Base-by-base conservation (phyloP, 2,329 filamentous ascomycete species). In the Cytospora schulzeri region DNA sequence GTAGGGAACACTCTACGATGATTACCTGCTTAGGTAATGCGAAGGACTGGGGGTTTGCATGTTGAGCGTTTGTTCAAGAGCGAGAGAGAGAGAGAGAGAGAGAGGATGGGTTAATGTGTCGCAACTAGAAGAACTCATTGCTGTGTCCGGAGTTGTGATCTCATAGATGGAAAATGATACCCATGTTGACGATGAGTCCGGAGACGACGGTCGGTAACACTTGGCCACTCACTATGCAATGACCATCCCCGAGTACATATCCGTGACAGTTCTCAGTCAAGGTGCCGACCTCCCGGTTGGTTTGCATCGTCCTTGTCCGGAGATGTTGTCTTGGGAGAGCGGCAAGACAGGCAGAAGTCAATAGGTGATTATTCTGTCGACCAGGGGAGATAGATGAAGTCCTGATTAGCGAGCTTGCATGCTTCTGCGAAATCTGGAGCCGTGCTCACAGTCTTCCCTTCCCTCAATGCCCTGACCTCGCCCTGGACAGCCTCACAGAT, bases 151-250 rank as follows among this genome's bases (percentile, higher is more conserved):
- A 64, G 64, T 66, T 62, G 64, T 57, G 57, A 63, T 63, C 56
- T 65, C 65, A 63, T 67, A 67, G 62, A 67, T 57, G 59, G 65
- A 67, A 57, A 67, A 68, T 67, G 62, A 68, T 67, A 67, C 65
- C 65, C 65, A 67, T 45, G 59, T 56, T 63, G 53, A 58, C 60
- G 55, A 66, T 63, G 57, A 29, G 60, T 50, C 65, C 26, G 29
- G 26, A 54, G 33, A 56, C 29, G 41, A 22, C 15, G 52, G 51
- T 38, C 29, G 19, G 28, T 33, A 17, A 22, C 24, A 48, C 45
- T 12, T 24, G 45, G 45, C n/a, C 8, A 48, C n/a, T 45, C 8
- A 48, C n/a, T 45, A 45, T 45, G 41, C 6, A 12, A 9, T 45
- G 5, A 3, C 41, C 17, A n/a, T n/a, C 11, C 41, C 41, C 6